Conservation (phyloP, 208 protist genomes). For the Trypanosoma brucei region DNA sequence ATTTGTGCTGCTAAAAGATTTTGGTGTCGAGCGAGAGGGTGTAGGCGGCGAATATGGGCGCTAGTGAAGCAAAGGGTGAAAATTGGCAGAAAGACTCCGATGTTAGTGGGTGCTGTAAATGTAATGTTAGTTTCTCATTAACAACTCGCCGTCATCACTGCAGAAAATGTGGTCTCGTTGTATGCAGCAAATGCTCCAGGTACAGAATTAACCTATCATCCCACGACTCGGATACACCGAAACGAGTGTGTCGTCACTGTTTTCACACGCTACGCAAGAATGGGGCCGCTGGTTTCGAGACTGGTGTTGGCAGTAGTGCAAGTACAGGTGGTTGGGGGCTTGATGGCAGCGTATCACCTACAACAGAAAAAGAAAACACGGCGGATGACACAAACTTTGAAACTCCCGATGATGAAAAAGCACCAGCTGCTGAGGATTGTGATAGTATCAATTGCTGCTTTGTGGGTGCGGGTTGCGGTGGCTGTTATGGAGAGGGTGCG, state of each 20-base stretch:
- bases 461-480: not conserved
- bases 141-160: slow-evolving; percentile 90
- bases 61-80: slow-evolving; percentile 45
- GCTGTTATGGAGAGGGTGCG: not conserved
- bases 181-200: slow-evolving; percentile 83
- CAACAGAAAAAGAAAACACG: not conserved
- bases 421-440: not conserved
- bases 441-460: slow-evolving; percentile 4
- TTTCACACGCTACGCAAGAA: slow-evolving; percentile 31
- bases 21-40: not conserved
- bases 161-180: slow-evolving; percentile 91
- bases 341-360: not conserved
- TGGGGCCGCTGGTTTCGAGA: not conserved
- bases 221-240: slow-evolving; percentile 38
- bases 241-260: slow-evolving; percentile 76
- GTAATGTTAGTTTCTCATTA: slow-evolving; percentile 60
- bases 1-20: no score
- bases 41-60: slow-evolving; percentile 29
- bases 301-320: not conserved
- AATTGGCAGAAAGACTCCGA: slow-evolving; percentile 88
- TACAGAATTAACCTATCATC: slow-evolving; percentile 45
- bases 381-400: not conserved
- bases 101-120: slow-evolving; percentile 74
- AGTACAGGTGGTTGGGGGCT: not conserved
- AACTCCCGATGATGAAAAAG: not conserved